Base-by-base conservation (phyloP, 202 grass and related monocot species). In the Panicum virgatum region DNA sequence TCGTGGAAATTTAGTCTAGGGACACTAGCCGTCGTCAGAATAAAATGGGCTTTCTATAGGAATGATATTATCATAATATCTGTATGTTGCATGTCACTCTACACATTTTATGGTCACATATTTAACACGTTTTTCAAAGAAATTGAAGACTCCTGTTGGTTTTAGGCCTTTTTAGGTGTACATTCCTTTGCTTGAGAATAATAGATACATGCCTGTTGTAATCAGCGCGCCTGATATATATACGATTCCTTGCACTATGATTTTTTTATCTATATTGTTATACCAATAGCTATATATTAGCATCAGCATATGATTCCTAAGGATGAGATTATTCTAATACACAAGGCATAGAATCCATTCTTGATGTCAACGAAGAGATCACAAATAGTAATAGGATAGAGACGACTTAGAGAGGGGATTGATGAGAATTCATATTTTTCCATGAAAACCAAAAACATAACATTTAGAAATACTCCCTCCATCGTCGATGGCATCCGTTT, bases 311-410 rank as follows among this genome's bases (percentile, higher is more conserved):
- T 19, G 78, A 51, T 85, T 34, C 58, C 59, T 59, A 50, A 43
- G 23, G 72, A 82, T 78, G 30, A 61, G 36, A 26, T 48, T 59
- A 72, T 89, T 85, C 82, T 57, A 22, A 34, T 26, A 30, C n/a
- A 30, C 64, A 63, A 6, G 46, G 38, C 64, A 66, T 77, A 70
- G 20, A 68, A 80, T 62, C 81, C n/a, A 46, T 32, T 76, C 43
- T 27, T 64, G 56, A 34, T 66, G 64, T 59, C 25, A 65, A 23
- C 64, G 36, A 37, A 42, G 48, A 57, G 5, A 85, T 46, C 22
- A 36, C 20, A 69, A 69, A 52, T 37, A 67, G 4, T 19, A 69
- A 7, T 22, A 76, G 8, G 64, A 64, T 64, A 81, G 45, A n/a
- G n/a, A n/a, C n/a, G n/a, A n/a, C n/a, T n/a, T n/a, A n/a, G n/a